These are phyloP conservation scores for Boletus rex-veris DNA, from an alignment of 768 basidiomycete genomes.

Conservation along the genomic window DNA sequence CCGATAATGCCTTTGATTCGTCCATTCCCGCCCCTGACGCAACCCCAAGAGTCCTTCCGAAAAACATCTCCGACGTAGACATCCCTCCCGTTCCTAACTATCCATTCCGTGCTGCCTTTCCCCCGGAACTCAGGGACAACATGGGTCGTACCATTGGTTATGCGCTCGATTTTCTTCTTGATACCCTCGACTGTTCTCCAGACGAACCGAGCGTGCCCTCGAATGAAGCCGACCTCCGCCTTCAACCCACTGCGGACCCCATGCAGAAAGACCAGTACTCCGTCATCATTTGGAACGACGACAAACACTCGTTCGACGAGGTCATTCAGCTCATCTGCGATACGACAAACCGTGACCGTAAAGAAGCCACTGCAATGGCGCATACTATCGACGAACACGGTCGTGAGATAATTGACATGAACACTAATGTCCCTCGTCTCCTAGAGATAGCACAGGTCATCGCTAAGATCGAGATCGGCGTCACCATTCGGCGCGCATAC, in stretches of 20 bases:
- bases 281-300: conserved; percentile 92
- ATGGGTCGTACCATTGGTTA: conserved; percentile 73
- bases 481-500: conserved; percentile 81
- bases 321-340: conserved; percentile 72
- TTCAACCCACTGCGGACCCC: conserved; percentile 74
- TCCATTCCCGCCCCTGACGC: conserved; percentile 27
- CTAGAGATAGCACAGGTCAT: conserved; percentile 79
- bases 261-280: conserved; percentile 78
- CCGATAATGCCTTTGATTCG: conserved; percentile 8
- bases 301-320: conserved; percentile 92
- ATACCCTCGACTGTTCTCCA: conserved; percentile 78
- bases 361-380: conserved; percentile 55
- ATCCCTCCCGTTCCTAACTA: conserved; percentile 61
- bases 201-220: conserved; percentile 69
- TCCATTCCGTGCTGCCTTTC: conserved; percentile 52
- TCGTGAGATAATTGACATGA: conserved; percentile 80
- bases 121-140: conserved; percentile 67
- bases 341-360: conserved; percentile 44
- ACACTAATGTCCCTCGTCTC: conserved; percentile 46
- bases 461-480: conserved; percentile 85
- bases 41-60: conserved; percentile 42
- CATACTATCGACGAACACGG: conserved; percentile 74
- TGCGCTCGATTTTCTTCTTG: conserved; percentile 78
- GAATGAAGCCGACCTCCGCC: conserved; percentile 64
- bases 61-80: conserved; percentile 41